Base-by-base conservation (phyloP, 306 rosid genomes). In the Hylodesmum podocarpum region DNA sequence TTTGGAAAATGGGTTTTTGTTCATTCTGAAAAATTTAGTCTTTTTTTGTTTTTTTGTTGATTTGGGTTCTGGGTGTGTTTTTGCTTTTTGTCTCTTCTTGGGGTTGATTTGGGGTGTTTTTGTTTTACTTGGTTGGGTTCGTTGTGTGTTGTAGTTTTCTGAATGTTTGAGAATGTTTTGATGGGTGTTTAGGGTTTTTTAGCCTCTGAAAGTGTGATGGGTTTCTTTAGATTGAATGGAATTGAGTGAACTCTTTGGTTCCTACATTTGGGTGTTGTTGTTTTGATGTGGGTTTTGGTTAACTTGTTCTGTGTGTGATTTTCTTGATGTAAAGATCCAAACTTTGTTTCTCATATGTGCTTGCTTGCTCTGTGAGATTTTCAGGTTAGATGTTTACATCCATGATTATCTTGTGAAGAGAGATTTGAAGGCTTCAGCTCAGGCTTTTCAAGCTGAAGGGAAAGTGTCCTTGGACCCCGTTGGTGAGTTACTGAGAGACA, bases 371-470 rank as follows among this genome's bases (percentile, higher is more conserved):
- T 78, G 76, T 13, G 51, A 72, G 49, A 64, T 64, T 74, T 76
- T 82, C 87, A 95, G 99, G 99, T 84, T 95, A 80, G 99, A 95
- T 92, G 99, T 95, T 69, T 95, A 95, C 70, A 95, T 95, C 83
- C 93, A 95, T 64, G 99, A 95, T 87, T 95, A 95, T 80, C 82
- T 95, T 50, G 99, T 95, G 66, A 95, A 95, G 86, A 88, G 99
- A 82, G 99, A 95, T 76, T 92, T 95, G 81, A 95, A 91, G 83
- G 97, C 96, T 86, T 89, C 99, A 62, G 99, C 99, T 66, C 96
- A 95, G 88, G 99, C 99, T 49, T 95, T 95, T 81, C 99, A 91
- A 90, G 92, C 97, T 19, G 99, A 92, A 91, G 99, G 97, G 62
- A 95, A 95, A 87, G 99, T 95, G 18, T 95, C 97, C 39, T 89